Evolutionary conservation across 805 yeast genomes (phyloP).

Genomic region (Kuraishia capsulata): DNA sequence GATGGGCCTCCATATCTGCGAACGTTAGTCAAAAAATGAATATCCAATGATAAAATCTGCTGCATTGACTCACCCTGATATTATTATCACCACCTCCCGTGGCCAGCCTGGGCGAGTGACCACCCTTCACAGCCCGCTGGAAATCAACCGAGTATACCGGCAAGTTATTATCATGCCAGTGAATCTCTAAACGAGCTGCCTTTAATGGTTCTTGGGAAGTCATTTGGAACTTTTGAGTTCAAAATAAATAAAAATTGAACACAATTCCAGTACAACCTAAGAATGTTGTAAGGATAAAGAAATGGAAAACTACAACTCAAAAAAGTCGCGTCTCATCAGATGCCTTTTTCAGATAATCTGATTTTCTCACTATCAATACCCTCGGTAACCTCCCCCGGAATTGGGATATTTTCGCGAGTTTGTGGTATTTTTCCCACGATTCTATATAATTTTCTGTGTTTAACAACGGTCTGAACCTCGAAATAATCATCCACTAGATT

Average conservation of each 20-base stretch:
- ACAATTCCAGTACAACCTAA: too few relatives aligned
- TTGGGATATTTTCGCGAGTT: too few relatives aligned
- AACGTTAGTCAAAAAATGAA: not conserved
- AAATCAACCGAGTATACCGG: slow-evolving; percentile 65
- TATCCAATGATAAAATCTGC: too few relatives aligned
- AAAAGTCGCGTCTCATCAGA: too few relatives aligned
- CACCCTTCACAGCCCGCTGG: slow-evolving; percentile 39
- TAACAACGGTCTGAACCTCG: not conserved
- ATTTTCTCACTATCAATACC: too few relatives aligned
- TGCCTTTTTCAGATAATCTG: too few relatives aligned
- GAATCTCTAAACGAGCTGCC: slow-evolving; percentile 39
- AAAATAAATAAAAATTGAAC: too few relatives aligned
- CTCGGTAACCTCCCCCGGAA: too few relatives aligned
- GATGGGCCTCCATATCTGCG: slow-evolving; percentile 19
- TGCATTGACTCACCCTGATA: slow-evolving; percentile 44
- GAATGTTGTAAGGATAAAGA: too few relatives aligned
- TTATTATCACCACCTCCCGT: slow-evolving; percentile 96
- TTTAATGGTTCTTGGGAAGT: slow-evolving; percentile 13
- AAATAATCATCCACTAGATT: not conserved
- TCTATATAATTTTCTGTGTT: not conserved
- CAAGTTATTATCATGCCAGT: slow-evolving; percentile 68
- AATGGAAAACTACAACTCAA: too few relatives aligned
- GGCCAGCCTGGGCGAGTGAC: slow-evolving; percentile 42
- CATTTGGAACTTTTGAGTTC: too few relatives aligned
- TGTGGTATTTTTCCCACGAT: too few relatives aligned